Base-by-base conservation (phyloP, 345 rosid genomes). In the Populus nigra region DNA sequence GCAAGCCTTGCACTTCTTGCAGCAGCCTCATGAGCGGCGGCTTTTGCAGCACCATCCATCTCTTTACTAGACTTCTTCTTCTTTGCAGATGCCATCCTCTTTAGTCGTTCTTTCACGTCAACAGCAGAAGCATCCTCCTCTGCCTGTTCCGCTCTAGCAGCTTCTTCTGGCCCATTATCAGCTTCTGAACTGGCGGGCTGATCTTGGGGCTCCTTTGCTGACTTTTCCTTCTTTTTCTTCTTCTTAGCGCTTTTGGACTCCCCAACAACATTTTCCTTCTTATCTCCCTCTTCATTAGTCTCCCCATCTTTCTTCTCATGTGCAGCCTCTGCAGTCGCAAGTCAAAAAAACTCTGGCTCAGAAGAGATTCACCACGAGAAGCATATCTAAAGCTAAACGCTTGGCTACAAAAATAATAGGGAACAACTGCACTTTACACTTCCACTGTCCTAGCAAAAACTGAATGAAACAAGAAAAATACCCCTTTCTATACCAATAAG, bases 1-100 rank as follows among this genome's bases (percentile, higher is more conserved):
- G 94, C 94, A n/a, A 90, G 91, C 86, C 61, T 89, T 49, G 94
- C 94, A 67, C 76, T 85, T 85, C 94, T 85, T 25, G 94, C 92
- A 36, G 94, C 94, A 43, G 94, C 94, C 82, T 90, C 94, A 36
- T 79, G 83, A 38, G 94, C 87, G 9, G 94, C 94, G 66, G 91
- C 92, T 83, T 77, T 81, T 5, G 92, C 92, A 69, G 91, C 94
- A 73, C 85, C 88, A 69, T 86, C 92, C 82, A 85, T 82, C 83
- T 90, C 91, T 81, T 87, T 88, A 77, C 87, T 73, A 18, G 91
- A 84, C 79, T 90, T 90, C 85, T 90, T 90, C 85, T 90, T 90
- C 87, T 90, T 90, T 45, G 74, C 8, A 10, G 89, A 87, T 43
- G 85, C 82, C 87, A 87, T 75, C 83, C 78, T 90, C 90, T 86